Evolutionary conservation across 176 grass and related monocot species (phyloP).

Genomic region (Pontederia paniculata): DNA sequence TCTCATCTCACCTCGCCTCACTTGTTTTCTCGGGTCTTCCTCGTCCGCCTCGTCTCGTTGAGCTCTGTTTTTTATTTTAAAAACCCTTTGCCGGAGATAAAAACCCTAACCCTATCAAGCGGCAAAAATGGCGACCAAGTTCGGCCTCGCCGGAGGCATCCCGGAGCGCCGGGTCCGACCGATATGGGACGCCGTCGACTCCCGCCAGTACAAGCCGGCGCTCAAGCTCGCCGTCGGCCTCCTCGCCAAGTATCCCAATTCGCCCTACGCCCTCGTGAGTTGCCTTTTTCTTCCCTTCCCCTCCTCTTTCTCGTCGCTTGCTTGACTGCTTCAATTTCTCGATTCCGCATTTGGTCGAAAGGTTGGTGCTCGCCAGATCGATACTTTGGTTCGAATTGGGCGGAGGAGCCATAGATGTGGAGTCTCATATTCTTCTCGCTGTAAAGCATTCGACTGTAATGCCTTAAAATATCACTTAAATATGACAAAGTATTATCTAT

Average conservation of each 20-base stretch:
- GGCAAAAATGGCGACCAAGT: constrained; percentile 64
- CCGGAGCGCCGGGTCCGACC: constrained; percentile 79
- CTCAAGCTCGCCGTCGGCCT: constrained; percentile 64
- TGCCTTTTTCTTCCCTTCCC: not conserved
- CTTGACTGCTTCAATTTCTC: too few relatives aligned
- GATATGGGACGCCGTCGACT: constrained; percentile 97
- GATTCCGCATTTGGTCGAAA: too few relatives aligned
- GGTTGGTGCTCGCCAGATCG: too few relatives aligned
- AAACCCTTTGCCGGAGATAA: not conserved
- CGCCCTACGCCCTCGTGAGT: constrained; percentile 82
- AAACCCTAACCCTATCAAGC: constrained; percentile 19
- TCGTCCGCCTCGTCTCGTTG: not conserved
- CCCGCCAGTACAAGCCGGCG: constrained; percentile 73
- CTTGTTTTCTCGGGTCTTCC: too few relatives aligned
- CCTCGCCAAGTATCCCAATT: constrained; percentile 66
- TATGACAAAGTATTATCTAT: too few relatives aligned
- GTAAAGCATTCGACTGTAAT: too few relatives aligned
- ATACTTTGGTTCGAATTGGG: too few relatives aligned
- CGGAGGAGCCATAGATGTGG: too few relatives aligned
- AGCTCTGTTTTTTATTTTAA: not conserved
- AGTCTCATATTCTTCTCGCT: too few relatives aligned
- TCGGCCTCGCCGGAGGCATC: constrained; percentile 77
- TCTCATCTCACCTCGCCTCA: too few relatives aligned
- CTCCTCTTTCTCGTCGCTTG: too few relatives aligned
- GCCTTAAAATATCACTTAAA: too few relatives aligned